These are phyloP conservation scores for Megacollybia platyphylla DNA, from an alignment of 1,284 basidiomycete species.

Conservation along the genomic window DNA sequence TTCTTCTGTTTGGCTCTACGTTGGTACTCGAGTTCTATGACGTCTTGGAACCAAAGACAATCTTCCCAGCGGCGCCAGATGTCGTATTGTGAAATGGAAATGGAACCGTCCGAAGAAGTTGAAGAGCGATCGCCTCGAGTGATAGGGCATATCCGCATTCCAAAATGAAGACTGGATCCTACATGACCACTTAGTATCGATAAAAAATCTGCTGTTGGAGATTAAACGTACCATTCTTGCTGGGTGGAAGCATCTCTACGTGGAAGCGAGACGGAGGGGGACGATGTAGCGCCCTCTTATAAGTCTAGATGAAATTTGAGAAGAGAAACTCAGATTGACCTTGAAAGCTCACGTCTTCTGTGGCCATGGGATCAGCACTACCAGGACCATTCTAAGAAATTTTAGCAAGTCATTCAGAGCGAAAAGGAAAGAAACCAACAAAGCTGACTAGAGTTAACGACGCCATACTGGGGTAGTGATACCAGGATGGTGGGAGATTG, in stretches of 20 bases:
- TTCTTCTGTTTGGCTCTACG: constrained; percentile 52
- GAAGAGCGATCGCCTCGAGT: constrained; percentile 23
- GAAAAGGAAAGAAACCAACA: no score
- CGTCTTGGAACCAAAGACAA: constrained; percentile 61
- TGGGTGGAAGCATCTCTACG: constrained; percentile 41
- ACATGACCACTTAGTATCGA: not conserved
- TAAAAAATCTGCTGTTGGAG: not conserved
- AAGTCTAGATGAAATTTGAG: constrained; percentile 15
- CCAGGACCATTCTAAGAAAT: no score
- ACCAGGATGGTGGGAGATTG: no score
- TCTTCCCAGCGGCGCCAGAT: constrained; percentile 74
- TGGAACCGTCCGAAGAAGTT: constrained; percentile 20
- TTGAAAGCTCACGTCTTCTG: no score
- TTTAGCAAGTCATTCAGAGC: no score
- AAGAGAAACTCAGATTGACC: no score
- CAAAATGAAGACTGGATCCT: constrained; percentile 47
- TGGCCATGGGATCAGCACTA: no score
- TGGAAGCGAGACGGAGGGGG: constrained; percentile 46
- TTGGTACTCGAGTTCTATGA: constrained; percentile 50
- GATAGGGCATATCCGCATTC: constrained; percentile 46
- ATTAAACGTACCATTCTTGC: constrained; percentile 40
- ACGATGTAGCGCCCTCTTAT: constrained; percentile 47
- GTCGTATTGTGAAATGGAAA: constrained; percentile 34
- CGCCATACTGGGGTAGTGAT: no score
- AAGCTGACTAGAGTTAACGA: no score